A percentile compares a stretch with the other conserved stretches of the same genome.
Conservation (phyloP, 2,329 filamentous ascomycete genomes). For the Pyrenochaeta sp. region DNA sequence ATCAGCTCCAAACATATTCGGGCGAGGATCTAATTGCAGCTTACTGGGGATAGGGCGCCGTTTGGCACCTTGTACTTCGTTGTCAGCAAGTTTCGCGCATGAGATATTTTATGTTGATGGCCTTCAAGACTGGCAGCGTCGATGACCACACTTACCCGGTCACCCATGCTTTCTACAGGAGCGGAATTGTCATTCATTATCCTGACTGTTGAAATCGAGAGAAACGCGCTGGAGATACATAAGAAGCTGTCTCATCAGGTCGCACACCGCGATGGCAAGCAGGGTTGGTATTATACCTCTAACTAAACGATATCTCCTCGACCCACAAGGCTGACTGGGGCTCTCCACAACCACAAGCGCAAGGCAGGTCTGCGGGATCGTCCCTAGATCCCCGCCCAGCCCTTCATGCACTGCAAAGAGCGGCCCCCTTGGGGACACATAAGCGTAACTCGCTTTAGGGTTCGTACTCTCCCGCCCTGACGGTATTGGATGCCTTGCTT, state of each 20-base stretch:
- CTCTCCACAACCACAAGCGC: background rate
- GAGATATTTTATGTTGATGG: too few relatives aligned
- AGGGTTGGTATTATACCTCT: background rate
- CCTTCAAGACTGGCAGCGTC: too few relatives aligned
- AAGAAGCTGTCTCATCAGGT: background rate
- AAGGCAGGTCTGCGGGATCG: background rate
- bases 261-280: background rate
- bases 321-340: conserved; percentile 11
- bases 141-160: too few relatives aligned
- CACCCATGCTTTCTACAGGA: too few relatives aligned
- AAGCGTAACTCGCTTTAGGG: conserved; percentile 4
- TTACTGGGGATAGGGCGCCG: too few relatives aligned
- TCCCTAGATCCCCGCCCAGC: background rate
- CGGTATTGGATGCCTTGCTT: conserved; percentile 9
- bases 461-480: background rate
- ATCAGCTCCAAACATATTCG: background rate
- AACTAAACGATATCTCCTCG: background rate
- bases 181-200: too few relatives aligned
- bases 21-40: background rate
- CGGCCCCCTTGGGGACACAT: background rate
- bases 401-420: background rate
- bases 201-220: too few relatives aligned
- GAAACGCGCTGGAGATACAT: too few relatives aligned
- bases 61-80: too few relatives aligned
- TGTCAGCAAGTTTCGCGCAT: too few relatives aligned